Evolutionary conservation across 495 filamentous ascomycete species (phyloP), one percentile per base, ranked within the genome.

Genomic region (Aspergillus baeticus): DNA sequence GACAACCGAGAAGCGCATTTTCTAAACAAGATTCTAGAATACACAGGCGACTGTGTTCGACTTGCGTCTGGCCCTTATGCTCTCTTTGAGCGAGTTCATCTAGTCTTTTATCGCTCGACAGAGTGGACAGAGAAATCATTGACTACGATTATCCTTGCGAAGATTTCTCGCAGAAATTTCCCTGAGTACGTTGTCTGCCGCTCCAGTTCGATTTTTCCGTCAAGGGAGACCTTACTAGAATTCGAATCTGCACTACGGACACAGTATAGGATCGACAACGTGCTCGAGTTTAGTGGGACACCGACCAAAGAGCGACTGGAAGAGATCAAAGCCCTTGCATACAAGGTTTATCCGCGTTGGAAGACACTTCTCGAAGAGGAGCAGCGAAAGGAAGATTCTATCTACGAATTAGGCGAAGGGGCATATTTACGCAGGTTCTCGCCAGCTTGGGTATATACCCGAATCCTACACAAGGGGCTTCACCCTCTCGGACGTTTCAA

Each of bases 111-210:
- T 65, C 81, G 92, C 29, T 97, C 92, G 23, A 96, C 92, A 0
- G 92, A 96, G 67, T 98, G 93, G 92, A 94, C 92, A 0, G 94
- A 97, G 62, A 97, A 96, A 62, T 96, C 93, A 10, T 81, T 98
- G 2, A 96, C 90, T 2, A 93, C 92, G 3, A 93, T 98, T 57
- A 96, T 98, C 54, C 83, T 98, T 10, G 90, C 94, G 13, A 90
- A 91, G 51, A 94, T 92, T 23, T 86, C 90, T 6, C 83, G 84
- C 43, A 83, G 89, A 20, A 96, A 92, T 65, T 98, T 96, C 52
- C 92, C 94, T 0, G 76, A 86, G 6, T 98, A 94, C 69, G 82
- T 97, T 29, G 91, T 97, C 8, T 96, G 87, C 51, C 87, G 94
- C 41, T 93, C 92, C 13, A 84, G 86, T 22, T 93, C 91, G 51